Conservation (phyloP, 768 basidiomycete species). For the Leccinum aurantiacum region DNA sequence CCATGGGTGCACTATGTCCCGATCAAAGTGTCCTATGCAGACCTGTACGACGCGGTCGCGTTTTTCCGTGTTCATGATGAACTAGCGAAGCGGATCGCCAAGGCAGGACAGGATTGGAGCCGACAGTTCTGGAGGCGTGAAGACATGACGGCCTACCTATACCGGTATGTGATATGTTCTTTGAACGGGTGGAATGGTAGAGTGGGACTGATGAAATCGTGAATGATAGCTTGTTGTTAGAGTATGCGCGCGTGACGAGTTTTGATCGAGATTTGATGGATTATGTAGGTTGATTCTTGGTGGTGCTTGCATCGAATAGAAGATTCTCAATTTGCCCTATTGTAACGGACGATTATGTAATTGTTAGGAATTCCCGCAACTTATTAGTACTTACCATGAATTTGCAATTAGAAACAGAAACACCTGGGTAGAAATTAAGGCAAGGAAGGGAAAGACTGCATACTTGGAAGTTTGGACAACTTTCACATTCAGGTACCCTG, state of each 20-base stretch:
- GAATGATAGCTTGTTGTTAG: constrained; percentile 45
- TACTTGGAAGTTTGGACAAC: too few relatives aligned
- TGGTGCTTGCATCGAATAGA: neutral
- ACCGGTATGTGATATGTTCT: constrained; percentile 40
- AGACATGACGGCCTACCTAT: constrained; percentile 59
- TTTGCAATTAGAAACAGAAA: too few relatives aligned
- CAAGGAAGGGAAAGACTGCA: neutral
- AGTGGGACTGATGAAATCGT: neutral
- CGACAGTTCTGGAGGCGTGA: constrained; percentile 56
- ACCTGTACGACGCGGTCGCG: constrained; percentile 66
- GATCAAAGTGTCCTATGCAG: constrained; percentile 60
- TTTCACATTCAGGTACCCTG: too few relatives aligned
- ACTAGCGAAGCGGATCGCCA: constrained; percentile 55
- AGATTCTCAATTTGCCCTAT: too few relatives aligned
- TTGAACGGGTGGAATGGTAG: neutral
- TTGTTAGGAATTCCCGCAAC: neutral
- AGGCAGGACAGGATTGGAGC: constrained; percentile 58
- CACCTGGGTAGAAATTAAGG: neutral
- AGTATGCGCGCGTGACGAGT: constrained; percentile 55
- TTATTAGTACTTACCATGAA: too few relatives aligned
- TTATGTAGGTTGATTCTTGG: constrained; percentile 21
- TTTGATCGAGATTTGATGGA: constrained; percentile 44
- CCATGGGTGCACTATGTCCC: constrained; percentile 80
- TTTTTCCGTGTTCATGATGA: constrained; percentile 75
- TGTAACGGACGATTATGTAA: too few relatives aligned